These are phyloP conservation scores for Bipolaris oryzae DNA, from an alignment of 2,329 filamentous ascomycete genomes.

Conservation along the genomic window DNA sequence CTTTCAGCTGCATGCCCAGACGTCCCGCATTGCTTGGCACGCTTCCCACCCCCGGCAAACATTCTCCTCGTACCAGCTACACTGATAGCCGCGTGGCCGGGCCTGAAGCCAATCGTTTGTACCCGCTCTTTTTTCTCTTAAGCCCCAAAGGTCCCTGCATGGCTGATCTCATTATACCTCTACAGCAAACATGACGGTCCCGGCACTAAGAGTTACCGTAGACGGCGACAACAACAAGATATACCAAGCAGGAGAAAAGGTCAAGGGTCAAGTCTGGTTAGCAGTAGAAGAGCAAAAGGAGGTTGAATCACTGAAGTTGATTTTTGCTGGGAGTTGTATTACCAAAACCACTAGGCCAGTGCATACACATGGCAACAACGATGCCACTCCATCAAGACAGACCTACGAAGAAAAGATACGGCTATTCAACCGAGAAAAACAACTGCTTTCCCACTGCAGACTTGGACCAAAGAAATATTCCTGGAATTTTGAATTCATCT, in stretches of 20 bases:
- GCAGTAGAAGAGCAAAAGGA: slow-evolving; percentile 35
- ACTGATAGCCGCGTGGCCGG: slow-evolving; percentile 39
- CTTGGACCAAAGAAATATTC: slow-evolving; percentile 37
- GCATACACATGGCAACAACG: slow-evolving; percentile 24
- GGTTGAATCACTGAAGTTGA: slow-evolving; percentile 36
- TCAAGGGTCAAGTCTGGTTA: slow-evolving; percentile 43
- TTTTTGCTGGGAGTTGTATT: slow-evolving; percentile 41
- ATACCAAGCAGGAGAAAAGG: slow-evolving; percentile 42
- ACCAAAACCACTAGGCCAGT: slow-evolving; percentile 42
- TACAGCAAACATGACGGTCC: slow-evolving; percentile 32
- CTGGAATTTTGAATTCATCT: slow-evolving; percentile 46
- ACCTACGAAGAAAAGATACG: slow-evolving; percentile 37
- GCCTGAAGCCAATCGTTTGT: slow-evolving; percentile 22
- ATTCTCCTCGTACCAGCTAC: slow-evolving; percentile 34
- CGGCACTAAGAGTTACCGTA: slow-evolving; percentile 37
- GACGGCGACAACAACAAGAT: slow-evolving; percentile 39
- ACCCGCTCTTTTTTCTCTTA: slow-evolving; percentile 16
- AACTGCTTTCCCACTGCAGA: slow-evolving; percentile 24
- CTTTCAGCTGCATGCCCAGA: slow-evolving; percentile 36
- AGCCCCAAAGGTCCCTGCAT: slow-evolving; percentile 40
- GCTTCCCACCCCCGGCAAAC: slow-evolving; percentile 35
- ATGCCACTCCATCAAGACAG: slow-evolving; percentile 22
- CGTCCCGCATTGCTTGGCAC: slow-evolving; percentile 40
- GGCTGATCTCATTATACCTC: slow-evolving; percentile 18
- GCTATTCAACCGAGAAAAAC: slow-evolving; percentile 39